These are phyloP conservation scores for Beauveria varroae DNA, from an alignment of 2,329 filamentous ascomycete genomes.

Conservation along the genomic window DNA sequence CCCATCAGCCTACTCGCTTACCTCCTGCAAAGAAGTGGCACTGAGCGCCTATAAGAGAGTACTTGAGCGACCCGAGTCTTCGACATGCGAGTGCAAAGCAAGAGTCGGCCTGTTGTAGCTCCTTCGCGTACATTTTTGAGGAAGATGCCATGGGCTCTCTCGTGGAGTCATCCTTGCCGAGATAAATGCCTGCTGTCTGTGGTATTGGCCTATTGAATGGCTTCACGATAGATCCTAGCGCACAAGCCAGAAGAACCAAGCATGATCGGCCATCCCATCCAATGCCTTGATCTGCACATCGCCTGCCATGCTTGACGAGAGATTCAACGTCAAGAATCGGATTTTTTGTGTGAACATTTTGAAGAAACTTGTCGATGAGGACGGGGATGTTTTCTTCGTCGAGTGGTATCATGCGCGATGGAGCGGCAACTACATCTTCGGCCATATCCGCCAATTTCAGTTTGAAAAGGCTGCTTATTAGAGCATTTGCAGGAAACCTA, in stretches of 20 bases:
- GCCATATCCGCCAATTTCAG: conserved; percentile 4
- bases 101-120: conserved; percentile 16
- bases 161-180: neutral
- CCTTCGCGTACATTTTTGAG: conserved; percentile 8
- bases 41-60: conserved; percentile 26
- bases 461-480: conserved; percentile 14
- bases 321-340: conserved; percentile 18
- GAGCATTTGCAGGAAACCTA: conserved; percentile 14
- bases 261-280: conserved; percentile 20
- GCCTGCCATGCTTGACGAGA: conserved; percentile 16
- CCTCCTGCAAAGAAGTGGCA: conserved; percentile 31
- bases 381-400: conserved; percentile 18
- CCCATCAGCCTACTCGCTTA: neutral
- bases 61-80: conserved; percentile 19
- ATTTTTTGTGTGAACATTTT: conserved; percentile 21
- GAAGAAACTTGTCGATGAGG: conserved; percentile 19
- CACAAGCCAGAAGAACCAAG: conserved; percentile 18
- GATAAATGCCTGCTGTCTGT: neutral
- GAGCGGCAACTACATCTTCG: conserved; percentile 4
- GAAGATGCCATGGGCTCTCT: conserved; percentile 2
- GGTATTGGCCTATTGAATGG: conserved; percentile 14
- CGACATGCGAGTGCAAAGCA: conserved; percentile 21
- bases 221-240: conserved; percentile 16
- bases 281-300: conserved; percentile 18
- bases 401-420: conserved; percentile 11